These are phyloP conservation scores for Sarcocystis neurona DNA, from an alignment of 169 alveolate species.

Conservation along the genomic window DNA sequence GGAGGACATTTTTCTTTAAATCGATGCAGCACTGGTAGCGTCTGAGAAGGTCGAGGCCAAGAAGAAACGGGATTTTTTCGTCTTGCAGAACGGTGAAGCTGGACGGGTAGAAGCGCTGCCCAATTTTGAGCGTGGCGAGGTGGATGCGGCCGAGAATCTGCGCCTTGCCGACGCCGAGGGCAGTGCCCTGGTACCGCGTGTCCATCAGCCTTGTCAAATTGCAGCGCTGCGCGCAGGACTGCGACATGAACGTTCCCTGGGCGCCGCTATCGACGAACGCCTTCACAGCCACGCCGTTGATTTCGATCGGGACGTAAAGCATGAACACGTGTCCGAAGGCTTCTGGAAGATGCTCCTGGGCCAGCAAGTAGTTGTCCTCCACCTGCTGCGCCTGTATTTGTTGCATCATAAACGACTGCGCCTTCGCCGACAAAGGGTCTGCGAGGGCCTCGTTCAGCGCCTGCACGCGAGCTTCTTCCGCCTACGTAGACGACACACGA, in stretches of 20 bases:
- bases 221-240: conserved; percentile 89
- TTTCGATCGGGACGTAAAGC: conserved; percentile 89
- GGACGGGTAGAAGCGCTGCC: conserved; percentile 83
- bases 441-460: conserved; percentile 11
- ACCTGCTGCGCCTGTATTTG: conserved; percentile 52
- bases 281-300: conserved; percentile 85
- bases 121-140: conserved; percentile 91
- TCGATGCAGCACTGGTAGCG: conserved; percentile 92
- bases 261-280: conserved; percentile 99
- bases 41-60: conserved; percentile 94
- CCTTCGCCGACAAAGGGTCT: conserved; percentile 58
- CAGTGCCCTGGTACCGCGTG: conserved; percentile 91
- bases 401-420: conserved; percentile 48
- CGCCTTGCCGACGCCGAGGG: conserved; percentile 93
- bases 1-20: conserved; percentile 83
- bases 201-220: conserved; percentile 89
- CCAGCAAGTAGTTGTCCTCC: conserved; percentile 60
- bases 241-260: conserved; percentile 92
- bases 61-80: conserved; percentile 83
- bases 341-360: conserved; percentile 69
- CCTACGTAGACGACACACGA: conserved; percentile 2
- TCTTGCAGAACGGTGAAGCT: conserved; percentile 91
- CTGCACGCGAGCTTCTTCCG: conserved; percentile 15
- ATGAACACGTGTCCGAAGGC: conserved; percentile 79
- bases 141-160: conserved; percentile 94